Evolutionary conservation across 306 rosid genomes (phyloP).

Genomic region (Castanopsis chinensis): DNA sequence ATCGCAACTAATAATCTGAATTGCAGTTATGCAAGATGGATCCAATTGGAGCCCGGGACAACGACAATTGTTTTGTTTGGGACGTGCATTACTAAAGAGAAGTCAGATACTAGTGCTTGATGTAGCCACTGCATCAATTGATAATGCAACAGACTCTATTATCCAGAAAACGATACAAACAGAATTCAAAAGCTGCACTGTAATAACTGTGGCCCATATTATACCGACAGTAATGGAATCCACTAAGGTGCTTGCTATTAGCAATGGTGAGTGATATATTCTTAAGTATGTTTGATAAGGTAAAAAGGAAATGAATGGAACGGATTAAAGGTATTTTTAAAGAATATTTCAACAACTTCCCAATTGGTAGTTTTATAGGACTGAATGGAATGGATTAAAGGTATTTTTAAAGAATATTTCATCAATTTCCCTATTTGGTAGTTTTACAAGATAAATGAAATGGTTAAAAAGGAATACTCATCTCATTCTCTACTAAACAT

Average conservation of each 20-base stretch:
- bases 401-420: no score
- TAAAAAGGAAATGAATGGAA: no score
- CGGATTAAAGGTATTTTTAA: no score
- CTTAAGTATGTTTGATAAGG: neutral
- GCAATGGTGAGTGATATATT: conserved; percentile 19
- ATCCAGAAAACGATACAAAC: no score
- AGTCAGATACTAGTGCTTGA: neutral
- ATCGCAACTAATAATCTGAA: neutral
- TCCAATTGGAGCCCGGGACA: neutral
- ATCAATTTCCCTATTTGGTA: no score
- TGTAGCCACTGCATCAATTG: neutral
- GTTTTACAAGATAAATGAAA: no score
- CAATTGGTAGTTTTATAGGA: no score
- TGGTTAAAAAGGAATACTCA: no score
- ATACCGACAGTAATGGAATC: conserved; percentile 36
- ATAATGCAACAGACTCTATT: neutral
- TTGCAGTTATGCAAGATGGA: neutral
- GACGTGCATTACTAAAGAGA: neutral
- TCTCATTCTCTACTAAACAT: no score
- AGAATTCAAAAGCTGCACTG: conserved; percentile 8
- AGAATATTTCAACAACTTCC: no score
- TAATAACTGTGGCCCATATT: conserved; percentile 30
- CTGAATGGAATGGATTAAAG: no score
- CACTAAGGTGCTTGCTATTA: conserved; percentile 25
- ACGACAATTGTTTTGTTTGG: neutral